phyloP scores from a whole-genome alignment of 108 stramenopile species.

The Cyclotella atomus region DNA sequence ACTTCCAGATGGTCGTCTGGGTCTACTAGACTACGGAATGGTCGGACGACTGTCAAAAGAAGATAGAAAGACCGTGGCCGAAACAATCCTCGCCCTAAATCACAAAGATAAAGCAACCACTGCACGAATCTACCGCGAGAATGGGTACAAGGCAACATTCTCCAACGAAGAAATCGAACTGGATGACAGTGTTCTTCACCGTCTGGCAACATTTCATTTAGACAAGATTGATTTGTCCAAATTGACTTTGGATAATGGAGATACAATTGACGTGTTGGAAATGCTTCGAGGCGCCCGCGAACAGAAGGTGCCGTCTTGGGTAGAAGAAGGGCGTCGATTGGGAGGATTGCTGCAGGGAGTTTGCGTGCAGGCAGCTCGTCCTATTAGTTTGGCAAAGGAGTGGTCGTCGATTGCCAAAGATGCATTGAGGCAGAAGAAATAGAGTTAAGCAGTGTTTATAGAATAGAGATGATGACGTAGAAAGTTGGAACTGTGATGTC shows the following conservation, averaged over 20 bases:
- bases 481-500: too few relatives aligned
- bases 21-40: slow-evolving; percentile 84
- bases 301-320: slow-evolving; percentile 26
- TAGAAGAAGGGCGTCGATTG: slow-evolving; percentile 41
- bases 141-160: slow-evolving; percentile 42
- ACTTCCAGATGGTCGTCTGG: slow-evolving; percentile 70
- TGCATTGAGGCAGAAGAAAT: slow-evolving; percentile 20
- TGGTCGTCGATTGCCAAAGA: slow-evolving; percentile 48
- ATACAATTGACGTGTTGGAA: slow-evolving; percentile 30
- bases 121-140: slow-evolving; percentile 43
- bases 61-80: slow-evolving; percentile 40
- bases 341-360: slow-evolving; percentile 45
- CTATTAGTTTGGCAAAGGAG: slow-evolving; percentile 48
- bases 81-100: slow-evolving; percentile 43
- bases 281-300: slow-evolving; percentile 32
- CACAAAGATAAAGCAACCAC: slow-evolving; percentile 29
- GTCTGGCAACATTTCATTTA: slow-evolving; percentile 47
- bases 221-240: slow-evolving; percentile 50
- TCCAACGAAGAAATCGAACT: slow-evolving; percentile 5
- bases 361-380: slow-evolving; percentile 47
- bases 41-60: slow-evolving; percentile 34
- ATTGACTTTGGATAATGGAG: slow-evolving; percentile 47
- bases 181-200: slow-evolving; percentile 39
- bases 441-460: too few relatives aligned
- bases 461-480: neutral